These are phyloP conservation scores for Penium margaritaceum DNA, from an alignment of 139 green algal genomes.

Conservation along the genomic window DNA sequence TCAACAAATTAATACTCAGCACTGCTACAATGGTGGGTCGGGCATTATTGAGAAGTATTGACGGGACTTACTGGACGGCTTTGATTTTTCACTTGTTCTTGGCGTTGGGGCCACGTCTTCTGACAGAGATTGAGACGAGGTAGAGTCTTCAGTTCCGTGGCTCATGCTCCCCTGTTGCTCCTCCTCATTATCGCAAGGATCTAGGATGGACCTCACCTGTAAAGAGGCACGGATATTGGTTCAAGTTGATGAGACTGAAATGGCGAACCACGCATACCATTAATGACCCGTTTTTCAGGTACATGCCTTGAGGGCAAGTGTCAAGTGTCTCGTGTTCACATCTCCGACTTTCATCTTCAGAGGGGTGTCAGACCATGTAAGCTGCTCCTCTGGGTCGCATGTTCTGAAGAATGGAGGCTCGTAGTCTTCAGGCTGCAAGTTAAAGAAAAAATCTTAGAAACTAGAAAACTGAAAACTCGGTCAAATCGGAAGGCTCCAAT, in stretches of 20 bases:
- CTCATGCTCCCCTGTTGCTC: slow-evolving; percentile 19
- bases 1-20: background rate
- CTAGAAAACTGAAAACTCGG: background rate
- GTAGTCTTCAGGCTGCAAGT: slow-evolving; percentile 43
- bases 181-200: slow-evolving; percentile 33
- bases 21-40: background rate
- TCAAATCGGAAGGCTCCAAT: no score
- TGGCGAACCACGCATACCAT: no score
- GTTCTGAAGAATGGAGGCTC: slow-evolving; percentile 41
- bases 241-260: no score
- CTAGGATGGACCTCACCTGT: slow-evolving; percentile 39
- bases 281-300: no score
- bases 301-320: slow-evolving; percentile 39
- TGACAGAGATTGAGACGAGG: slow-evolving; percentile 5
- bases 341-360: slow-evolving; percentile 45
- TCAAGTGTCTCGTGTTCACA: slow-evolving; percentile 34
- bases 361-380: slow-evolving; percentile 22
- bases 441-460: background rate
- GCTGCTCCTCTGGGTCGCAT: slow-evolving; percentile 11
- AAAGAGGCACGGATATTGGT: no score
- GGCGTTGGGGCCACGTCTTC: slow-evolving; percentile 12
- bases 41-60: background rate
- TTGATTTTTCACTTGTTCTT: slow-evolving; percentile 1
- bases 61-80: background rate
- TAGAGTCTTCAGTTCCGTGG: slow-evolving; percentile 17